These are phyloP conservation scores for Plasmodium ovale DNA, from an alignment of 169 alveolate genomes.

Conservation along the genomic window DNA sequence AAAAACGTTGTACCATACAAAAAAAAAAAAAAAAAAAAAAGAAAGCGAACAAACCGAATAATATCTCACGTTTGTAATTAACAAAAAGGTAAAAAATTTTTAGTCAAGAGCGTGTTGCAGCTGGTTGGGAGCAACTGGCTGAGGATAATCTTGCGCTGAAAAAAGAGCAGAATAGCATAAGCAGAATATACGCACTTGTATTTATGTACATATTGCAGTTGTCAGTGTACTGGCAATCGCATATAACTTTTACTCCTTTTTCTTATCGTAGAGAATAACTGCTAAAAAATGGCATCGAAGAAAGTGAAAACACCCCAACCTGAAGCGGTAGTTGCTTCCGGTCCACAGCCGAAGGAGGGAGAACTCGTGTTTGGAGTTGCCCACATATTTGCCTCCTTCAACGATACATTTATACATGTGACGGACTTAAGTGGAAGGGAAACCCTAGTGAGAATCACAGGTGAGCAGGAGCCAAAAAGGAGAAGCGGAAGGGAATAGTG, in stretches of 20 bases:
- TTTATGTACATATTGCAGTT: neutral
- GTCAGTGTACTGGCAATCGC: neutral
- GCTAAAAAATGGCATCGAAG: slow-evolving; percentile 67
- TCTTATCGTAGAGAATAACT: neutral
- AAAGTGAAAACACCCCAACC: slow-evolving; percentile 75
- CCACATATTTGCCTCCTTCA: slow-evolving; percentile 99
- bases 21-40: too few relatives aligned
- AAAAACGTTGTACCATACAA: too few relatives aligned
- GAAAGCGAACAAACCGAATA: too few relatives aligned
- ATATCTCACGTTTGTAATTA: too few relatives aligned
- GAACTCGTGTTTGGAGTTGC: slow-evolving; percentile 98
- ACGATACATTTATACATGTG: slow-evolving; percentile 99
- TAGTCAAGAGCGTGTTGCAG: too few relatives aligned
- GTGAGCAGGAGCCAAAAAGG: slow-evolving; percentile 23
- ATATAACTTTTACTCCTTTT: too few relatives aligned
- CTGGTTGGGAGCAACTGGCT: too few relatives aligned
- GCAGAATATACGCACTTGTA: neutral
- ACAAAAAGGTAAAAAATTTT: too few relatives aligned
- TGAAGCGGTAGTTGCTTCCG: slow-evolving; percentile 79
- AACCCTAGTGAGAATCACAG: slow-evolving; percentile 98
- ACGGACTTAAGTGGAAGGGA: slow-evolving; percentile 99
- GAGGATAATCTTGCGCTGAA: neutral
- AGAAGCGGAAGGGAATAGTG: neutral
- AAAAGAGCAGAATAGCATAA: neutral
- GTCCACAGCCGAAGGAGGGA: slow-evolving; percentile 92